Evolutionary conservation across 2,329 filamentous ascomycete genomes (phyloP), one percentile per base, ranked within the genome.

Genomic region (Dactylellina leptospora): DNA sequence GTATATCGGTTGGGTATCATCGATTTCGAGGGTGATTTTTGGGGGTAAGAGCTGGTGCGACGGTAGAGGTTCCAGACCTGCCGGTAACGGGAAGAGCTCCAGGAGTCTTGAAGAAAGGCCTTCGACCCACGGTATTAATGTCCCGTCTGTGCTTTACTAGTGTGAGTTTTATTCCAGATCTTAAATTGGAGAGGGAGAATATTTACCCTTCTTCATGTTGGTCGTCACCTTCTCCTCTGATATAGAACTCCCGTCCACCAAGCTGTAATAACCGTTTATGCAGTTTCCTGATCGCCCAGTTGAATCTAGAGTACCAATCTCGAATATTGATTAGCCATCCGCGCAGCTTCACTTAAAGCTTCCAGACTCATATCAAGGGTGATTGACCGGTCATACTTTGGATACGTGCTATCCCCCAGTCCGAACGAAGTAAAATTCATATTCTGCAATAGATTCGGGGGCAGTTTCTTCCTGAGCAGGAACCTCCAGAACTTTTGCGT

Each of bases 321-420:
- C 6, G 63, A 51, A 38, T 33, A 44, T 56, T 53, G 36, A 30
- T 71, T 62, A 71, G 66, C 58, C 42, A 44, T 54, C 47, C 23
- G n/a, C 22, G 63, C 22, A 16, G n/a, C n/a, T n/a, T n/a, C n/a
- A n/a, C n/a, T n/a, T n/a, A n/a, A n/a, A n/a, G n/a, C n/a, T n/a
- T n/a, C n/a, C n/a, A n/a, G n/a, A n/a, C n/a, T n/a, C n/a, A n/a
- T 27, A n/a, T 16, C 8, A 27, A 10, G 9, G 1, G 8, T 9
- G 9, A 50, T 40, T 78, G 85, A 75, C 82, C 95, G 48, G 30
- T 27, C 54, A 18, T 71, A 71, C 88, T 96, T 93, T 62, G 90
- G 85, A 83, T 99, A 99, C 0, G 93, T 96, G 77, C 90, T 96
- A 80, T 99, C 95, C 0, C 95, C 95, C 0, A 97, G 84, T 0